Evolutionary conservation across 192 early-diverging fungal genomes (phyloP), one percentile per base, ranked within the genome.

Genomic region (Coemansia sp.): DNA sequence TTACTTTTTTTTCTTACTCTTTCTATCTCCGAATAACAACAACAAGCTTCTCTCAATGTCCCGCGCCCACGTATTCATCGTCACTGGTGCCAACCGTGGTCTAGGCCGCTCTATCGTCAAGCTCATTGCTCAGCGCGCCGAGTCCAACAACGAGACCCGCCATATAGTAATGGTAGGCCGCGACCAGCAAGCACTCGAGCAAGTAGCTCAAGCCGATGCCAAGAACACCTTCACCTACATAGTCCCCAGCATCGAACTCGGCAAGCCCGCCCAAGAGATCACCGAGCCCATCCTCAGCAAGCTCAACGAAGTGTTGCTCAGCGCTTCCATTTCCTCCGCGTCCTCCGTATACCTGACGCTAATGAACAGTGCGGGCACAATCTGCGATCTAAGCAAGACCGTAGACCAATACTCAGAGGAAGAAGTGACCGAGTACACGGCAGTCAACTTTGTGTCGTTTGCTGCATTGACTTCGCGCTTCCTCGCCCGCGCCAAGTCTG

Each of bases 331-430:
- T 1, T n/a, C 20, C 75, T 29, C 40, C 29, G 38, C 65, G 76
- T 40, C 68, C 75, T 22, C 80, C 70, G 40, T 77, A 77, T 9
- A 68, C 71, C 22, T 84, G 52, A 73, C 74, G 18, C 83, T 96
- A 62, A 73, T 96, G 74, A 91, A 95, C 76, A 92, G 90, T 73
- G 92, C 92, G 2, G 93, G 93, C 18, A 87, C 92, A 0, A 69
- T 91, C 4, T 89, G 94, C 33, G 87, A 90, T 61, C 79, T 97
- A 20, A 76, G 82, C 68, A 89, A 88, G 41, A 83, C 76, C 0
- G 87, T 88, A 13, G 83, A 66, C 44, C 80, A 90, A 15, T 85
- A 88, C 46, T 66, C 73, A 6, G 76, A 74, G 29, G 71, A 80
- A 24, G 89, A 88, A 11, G 73, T 88, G 10, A 62, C 80, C 18